Percentiles rank a stretch among this genome's conserved stretches.
These are phyloP conservation scores for Actinidia chinensis DNA, from an alignment of 179 eudicot species.

Conservation along the genomic window DNA sequence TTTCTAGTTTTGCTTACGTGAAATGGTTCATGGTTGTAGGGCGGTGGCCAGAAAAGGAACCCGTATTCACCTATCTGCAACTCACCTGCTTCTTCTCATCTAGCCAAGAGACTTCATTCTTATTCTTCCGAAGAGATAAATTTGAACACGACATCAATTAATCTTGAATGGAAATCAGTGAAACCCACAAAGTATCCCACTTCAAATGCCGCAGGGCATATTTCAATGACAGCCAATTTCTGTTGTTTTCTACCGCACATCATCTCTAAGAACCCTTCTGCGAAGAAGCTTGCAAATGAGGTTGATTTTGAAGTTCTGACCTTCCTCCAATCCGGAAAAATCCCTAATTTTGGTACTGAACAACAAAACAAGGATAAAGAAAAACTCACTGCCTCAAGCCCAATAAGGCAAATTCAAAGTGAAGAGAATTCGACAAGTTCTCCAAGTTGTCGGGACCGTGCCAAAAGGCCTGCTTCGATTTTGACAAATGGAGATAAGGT, in stretches of 20 bases:
- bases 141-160: conserved; percentile 12
- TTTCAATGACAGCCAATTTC: conserved; percentile 6
- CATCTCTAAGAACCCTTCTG: conserved; percentile 13
- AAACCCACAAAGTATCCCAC: conserved; percentile 14
- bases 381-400: not conserved
- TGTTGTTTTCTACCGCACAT: conserved; percentile 16
- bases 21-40: conserved; percentile 24
- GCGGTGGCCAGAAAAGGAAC: conserved; percentile 21
- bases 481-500: conserved; percentile 9
- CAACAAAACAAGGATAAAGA: conserved; percentile 14
- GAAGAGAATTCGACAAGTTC: too few species aligned
- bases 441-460: too few species aligned
- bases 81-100: conserved; percentile 26
- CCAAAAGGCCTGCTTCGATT: conserved; percentile 3
- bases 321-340: conserved; percentile 15
- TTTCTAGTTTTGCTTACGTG: conserved; percentile 14
- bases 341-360: conserved; percentile 5
- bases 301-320: conserved; percentile 21
- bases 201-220: conserved; percentile 13
- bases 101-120: conserved; percentile 28
- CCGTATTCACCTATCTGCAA: conserved; percentile 19
- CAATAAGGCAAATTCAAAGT: conserved; percentile 14
- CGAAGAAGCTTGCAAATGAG: conserved; percentile 23
- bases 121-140: conserved; percentile 18
- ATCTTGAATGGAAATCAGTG: conserved; percentile 12